Conservation (phyloP, 2,329 filamentous ascomycete genomes). For the Aspergillus sp. region DNA sequence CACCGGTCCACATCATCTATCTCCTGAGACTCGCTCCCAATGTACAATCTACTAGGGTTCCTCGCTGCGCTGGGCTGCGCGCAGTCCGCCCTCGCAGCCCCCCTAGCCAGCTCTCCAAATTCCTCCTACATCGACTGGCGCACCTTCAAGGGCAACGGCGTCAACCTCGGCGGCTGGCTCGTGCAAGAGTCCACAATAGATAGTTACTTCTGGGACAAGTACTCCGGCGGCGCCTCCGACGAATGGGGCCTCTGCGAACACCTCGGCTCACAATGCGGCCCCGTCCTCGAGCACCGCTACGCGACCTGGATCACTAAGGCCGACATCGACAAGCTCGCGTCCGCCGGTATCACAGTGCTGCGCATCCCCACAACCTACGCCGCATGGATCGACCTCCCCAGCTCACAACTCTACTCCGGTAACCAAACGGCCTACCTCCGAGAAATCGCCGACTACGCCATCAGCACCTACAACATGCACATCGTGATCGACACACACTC, state of each 20-base stretch:
- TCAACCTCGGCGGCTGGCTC: conserved; percentile 30
- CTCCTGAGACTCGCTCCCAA: not conserved
- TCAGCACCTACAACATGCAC: conserved; percentile 28
- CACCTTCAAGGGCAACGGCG: conserved; percentile 22
- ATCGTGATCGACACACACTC: conserved; percentile 31
- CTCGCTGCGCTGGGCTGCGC: conserved; percentile 4
- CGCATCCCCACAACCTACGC: conserved; percentile 24
- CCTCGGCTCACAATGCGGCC: conserved; percentile 15
- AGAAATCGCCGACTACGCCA: conserved; percentile 27
- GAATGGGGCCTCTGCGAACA: conserved; percentile 28
- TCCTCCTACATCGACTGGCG: conserved; percentile 23
- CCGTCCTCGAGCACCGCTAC: conserved; percentile 21
- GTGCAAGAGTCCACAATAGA: conserved; percentile 31
- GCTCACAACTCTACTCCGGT: conserved; percentile 29
- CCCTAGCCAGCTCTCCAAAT: not conserved
- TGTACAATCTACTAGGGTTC: not conserved
- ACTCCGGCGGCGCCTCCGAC: conserved; percentile 24
- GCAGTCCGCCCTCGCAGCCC: not conserved
- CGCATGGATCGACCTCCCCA: conserved; percentile 26
- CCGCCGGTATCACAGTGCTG: conserved; percentile 14
- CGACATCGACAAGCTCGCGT: conserved; percentile 19
- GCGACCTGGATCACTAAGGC: conserved; percentile 19
- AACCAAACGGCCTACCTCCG: conserved; percentile 24
- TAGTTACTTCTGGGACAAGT: conserved; percentile 22
- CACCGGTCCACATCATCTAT: too few species aligned